phyloP scores from a whole-genome alignment of 768 basidiomycete species.

The Lactarius sanguifluus region DNA sequence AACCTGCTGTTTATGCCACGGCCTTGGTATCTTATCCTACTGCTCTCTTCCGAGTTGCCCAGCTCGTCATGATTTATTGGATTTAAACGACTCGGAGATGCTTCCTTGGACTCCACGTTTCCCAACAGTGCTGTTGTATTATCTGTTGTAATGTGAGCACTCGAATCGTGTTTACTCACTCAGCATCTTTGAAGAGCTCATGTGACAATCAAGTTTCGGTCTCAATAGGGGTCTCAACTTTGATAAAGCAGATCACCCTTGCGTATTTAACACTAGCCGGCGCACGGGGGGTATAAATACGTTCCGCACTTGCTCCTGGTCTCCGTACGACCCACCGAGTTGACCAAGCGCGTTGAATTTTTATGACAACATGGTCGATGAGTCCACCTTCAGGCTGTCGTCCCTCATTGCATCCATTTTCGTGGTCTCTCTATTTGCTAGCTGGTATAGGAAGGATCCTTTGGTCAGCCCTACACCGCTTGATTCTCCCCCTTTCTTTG shows the following conservation, averaged over 20 bases:
- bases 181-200: no score
- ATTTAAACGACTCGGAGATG: no score
- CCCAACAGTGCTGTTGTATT: no score
- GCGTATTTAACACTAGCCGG: neutral
- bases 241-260: neutral
- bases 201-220: neutral
- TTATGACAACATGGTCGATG: neutral
- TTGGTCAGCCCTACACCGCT: neutral
- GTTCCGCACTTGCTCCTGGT: neutral
- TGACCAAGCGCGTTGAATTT: neutral
- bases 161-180: no score
- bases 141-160: no score
- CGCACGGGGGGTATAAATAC: neutral
- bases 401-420: neutral
- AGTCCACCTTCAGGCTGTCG: no score
- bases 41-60: no score
- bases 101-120: no score
- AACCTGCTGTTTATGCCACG: no score
- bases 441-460: neutral
- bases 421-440: neutral
- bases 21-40: no score
- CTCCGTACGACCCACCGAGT: neutral
- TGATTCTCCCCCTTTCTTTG: neutral
- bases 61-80: no score
- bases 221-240: neutral